These are phyloP conservation scores for Didymella exigua DNA, from an alignment of 2,329 filamentous ascomycete genomes.

Conservation along the genomic window DNA sequence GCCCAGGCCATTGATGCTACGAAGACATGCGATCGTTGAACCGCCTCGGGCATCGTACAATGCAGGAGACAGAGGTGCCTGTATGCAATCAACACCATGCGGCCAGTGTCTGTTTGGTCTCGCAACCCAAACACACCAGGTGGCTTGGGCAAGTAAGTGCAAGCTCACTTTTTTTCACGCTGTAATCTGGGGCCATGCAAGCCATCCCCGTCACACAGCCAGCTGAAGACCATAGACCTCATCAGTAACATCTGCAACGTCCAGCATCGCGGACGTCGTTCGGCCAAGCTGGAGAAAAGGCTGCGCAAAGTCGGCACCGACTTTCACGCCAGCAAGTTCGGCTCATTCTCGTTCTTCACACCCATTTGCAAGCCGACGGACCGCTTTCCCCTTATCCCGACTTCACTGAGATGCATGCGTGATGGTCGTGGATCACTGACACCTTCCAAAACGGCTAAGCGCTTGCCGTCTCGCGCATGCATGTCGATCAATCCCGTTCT, in stretches of 20 bases:
- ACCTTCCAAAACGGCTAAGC: constrained; percentile 14
- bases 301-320: constrained; percentile 12
- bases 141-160: too few species aligned
- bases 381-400: background rate
- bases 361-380: background rate
- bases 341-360: constrained; percentile 2
- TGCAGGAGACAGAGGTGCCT: too few species aligned
- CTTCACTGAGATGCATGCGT: background rate
- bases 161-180: too few species aligned
- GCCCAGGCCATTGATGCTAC: too few species aligned
- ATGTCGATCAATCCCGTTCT: background rate
- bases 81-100: too few species aligned
- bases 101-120: too few species aligned
- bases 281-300: constrained; percentile 1
- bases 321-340: background rate
- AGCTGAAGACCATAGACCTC: background rate
- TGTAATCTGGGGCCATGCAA: too few species aligned
- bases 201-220: background rate
- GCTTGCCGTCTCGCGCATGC: constrained; percentile 3
- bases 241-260: background rate
- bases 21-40: too few species aligned
- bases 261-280: background rate
- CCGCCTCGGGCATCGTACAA: too few species aligned
- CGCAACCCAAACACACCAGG: too few species aligned
- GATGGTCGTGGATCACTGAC: background rate